Conservation (phyloP, 2,329 filamentous ascomycete species). For the Beauveria australis region DNA sequence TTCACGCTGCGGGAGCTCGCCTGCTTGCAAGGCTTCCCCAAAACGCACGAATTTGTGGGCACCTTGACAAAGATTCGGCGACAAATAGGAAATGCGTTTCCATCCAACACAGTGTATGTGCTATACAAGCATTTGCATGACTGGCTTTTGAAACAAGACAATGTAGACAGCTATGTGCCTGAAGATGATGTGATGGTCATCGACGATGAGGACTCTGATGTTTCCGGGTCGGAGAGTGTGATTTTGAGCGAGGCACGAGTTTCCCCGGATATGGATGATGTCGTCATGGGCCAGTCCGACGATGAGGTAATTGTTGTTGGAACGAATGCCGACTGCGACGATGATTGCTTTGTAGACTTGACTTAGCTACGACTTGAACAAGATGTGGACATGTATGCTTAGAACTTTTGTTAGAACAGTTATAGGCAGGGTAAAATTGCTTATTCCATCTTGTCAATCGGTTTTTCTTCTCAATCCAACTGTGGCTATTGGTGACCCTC, state of each 20-base stretch:
- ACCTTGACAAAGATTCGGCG: conserved; percentile 36
- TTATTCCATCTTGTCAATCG: background rate
- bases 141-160: conserved; percentile 38
- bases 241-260: conserved; percentile 1
- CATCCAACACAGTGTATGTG: conserved; percentile 46
- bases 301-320: conserved; percentile 9
- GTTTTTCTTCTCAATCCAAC: background rate
- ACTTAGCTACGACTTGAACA: background rate
- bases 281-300: conserved; percentile 4
- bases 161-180: conserved; percentile 16
- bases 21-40: conserved; percentile 61
- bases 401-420: background rate
- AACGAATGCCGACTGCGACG: background rate
- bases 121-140: conserved; percentile 40
- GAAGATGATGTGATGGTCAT: conserved; percentile 18
- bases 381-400: background rate
- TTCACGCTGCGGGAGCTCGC: conserved; percentile 64
- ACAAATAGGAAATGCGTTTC: conserved; percentile 76
- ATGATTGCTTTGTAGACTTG: conserved; percentile 1
- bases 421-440: background rate
- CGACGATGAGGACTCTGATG: conserved; percentile 18
- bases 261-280: conserved; percentile 22
- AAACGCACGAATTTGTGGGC: conserved; percentile 46
- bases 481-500: background rate
- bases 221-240: conserved; percentile 2